Evolutionary conservation across 2,329 filamentous ascomycete species (phyloP), one percentile per base, ranked within the genome.

Genomic region (Curvularia spicifera): DNA sequence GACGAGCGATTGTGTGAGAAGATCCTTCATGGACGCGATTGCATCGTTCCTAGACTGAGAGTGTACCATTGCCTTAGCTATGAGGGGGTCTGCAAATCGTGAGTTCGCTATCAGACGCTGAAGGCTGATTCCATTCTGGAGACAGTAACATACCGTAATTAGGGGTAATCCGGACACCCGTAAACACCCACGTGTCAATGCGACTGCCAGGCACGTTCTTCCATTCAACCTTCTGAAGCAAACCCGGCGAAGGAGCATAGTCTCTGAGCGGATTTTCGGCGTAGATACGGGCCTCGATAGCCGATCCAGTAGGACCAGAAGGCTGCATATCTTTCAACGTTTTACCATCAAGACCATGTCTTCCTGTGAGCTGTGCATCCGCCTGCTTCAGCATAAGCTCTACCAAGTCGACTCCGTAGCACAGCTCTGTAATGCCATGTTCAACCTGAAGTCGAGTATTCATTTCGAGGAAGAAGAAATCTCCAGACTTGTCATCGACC

Each of bases 401-500:
- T 0, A 85, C 84, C 4, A 86, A 69, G 56, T 86, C 83, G 13
- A 85, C 71, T 29, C 77, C 74, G 59, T 84, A 85, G 67, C 83
- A 85, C 15, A 84, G 71, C 65, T 86, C 84, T 0, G 84, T 86
- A 31, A 86, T 84, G 0, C 82, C 82, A 65, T 86, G 84, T 67
- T 86, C 84, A 5, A 86, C 84, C 60, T 86, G 84, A 2, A 86
- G 74, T 45, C 84, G 76, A 0, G 84, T 85, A 63, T 86, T 86
- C 83, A 86, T 85, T 65, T 86, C 84, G 0, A 86, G 73, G 60
- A 86, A 86, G 77, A 84, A 97, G 76, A 95, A 97, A 43, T 89
- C 85, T 47, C 88, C 90, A 5, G 87, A 88, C 68, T 91, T 87
- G 72, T 92, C 90, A 76, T 97, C 92, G 5, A 96, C 88, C 43